Base-by-base conservation (phyloP, 2,329 filamentous ascomycete genomes). In the Venturia carpophila region DNA sequence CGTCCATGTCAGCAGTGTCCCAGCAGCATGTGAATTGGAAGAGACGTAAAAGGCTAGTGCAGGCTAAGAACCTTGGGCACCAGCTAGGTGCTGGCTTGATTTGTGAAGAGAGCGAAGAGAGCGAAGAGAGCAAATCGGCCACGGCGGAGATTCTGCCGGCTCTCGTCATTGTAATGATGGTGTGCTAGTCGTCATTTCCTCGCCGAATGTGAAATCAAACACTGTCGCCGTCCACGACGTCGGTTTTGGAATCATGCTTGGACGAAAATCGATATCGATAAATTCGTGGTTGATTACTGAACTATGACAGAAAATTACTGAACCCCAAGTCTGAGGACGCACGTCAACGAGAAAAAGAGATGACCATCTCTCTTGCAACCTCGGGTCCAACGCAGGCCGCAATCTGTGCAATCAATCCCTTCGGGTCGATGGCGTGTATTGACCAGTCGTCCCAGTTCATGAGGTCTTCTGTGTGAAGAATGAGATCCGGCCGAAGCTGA, bases 321-420 rank as follows among this genome's bases (percentile, higher is more conserved):
- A 17, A 15, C 49, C 30, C 24, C 10, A 56, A 11, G 24, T 58
- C 15, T 21, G 30, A 58, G 30, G 21, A 19, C 2, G 27, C 17
- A n/a, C 30, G 34, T 58, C 52, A 58, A 58, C 27, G 5, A 58
- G 47, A 52, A 10, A 58, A 58, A 11, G 52, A 58, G n/a, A 58
- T 58, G 52, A 86, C 83, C 21, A 89, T 76, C 63, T 80, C 76
- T 24, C 74, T 75, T 56, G 84, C 78, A 61, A 87, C 72, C 55
- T 87, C 83, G 1, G 82, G 78, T 0, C 89, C 89, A 56, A 91
- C 74, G 13, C 84, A 83, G 3, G 88, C 87, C 3, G 86, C 83
- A 62, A 91, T 72, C 68, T 91, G 87, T 1, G 85, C 87, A 66
- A 92, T 80, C 43, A 81, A 79, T 0, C 83, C 79, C 13, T 56